Conservation (phyloP, 2,329 filamentous ascomycete genomes). For the Boeremia lycopersici region DNA sequence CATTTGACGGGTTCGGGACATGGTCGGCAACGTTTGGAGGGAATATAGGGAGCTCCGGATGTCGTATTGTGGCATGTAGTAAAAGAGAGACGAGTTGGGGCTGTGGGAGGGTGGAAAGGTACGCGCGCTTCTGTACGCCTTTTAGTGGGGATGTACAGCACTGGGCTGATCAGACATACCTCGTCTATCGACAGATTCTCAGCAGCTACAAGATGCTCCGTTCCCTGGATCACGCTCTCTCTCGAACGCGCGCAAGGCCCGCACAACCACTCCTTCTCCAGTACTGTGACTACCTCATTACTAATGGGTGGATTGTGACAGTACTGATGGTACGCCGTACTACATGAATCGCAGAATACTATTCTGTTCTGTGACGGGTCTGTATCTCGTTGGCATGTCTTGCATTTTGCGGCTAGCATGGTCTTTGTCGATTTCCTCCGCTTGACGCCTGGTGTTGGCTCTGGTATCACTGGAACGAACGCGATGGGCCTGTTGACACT, state of each 20-base stretch:
- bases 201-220: conserved; percentile 48
- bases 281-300: conserved; percentile 70
- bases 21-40: conserved; percentile 44
- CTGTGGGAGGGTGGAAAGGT: conserved; percentile 66
- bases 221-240: conserved; percentile 38
- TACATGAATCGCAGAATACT: conserved; percentile 85
- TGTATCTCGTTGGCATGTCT: conserved; percentile 72
- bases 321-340: conserved; percentile 78
- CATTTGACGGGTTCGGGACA: conserved; percentile 24
- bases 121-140: conserved; percentile 62
- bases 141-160: background rate
- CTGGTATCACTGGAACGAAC: conserved; percentile 63
- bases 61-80: conserved; percentile 63
- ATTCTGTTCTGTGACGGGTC: conserved; percentile 78
- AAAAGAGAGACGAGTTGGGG: conserved; percentile 68
- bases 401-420: conserved; percentile 65
- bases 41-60: conserved; percentile 72
- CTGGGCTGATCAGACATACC: conserved; percentile 35
- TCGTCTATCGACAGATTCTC: conserved; percentile 50
- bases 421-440: conserved; percentile 64
- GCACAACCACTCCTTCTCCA: conserved; percentile 75
- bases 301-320: conserved; percentile 79
- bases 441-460: conserved; percentile 56
- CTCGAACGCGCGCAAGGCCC: conserved; percentile 58
- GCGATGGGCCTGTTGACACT: conserved; percentile 70